Base-by-base conservation (phyloP, 225 moss, liverwort and hornwort species). In the Pleurozium schreberi region DNA sequence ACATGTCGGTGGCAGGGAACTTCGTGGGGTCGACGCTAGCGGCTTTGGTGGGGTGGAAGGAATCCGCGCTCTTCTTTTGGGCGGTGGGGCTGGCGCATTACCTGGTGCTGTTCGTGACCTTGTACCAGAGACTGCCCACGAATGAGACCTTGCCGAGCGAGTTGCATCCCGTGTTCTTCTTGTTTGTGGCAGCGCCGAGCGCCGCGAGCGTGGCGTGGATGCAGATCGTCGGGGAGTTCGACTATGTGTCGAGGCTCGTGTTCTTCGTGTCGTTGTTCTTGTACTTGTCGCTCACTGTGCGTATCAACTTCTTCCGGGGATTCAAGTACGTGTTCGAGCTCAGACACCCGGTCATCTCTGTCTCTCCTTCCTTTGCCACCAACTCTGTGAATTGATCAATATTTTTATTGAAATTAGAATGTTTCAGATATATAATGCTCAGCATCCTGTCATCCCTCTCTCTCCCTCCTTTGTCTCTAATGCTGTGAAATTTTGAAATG, bases 101-200 rank as follows among this genome's bases (percentile, higher is more conserved):
- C 81, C 75, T 94, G 19, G 94, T 95, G 69, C 85, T 95, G 68
- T 93, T 95, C 68, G 94, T 95, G 16, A 95, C 94, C 20, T 70
- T 95, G 31, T 95, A 95, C 50, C 95, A 95, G 80, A 87, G 93
- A 21, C n/a, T 95, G 70, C 95, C 94, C 40, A 95, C 94, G 4
- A 94, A 94, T 28, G 92, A 93, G 49, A 90, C 89, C 14, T 65
- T 95, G 65, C 94, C 94, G 30, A 88, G 87, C 42, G 92, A 95
- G 21, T 86, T 95, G 38, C 94, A 95, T 45, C 94, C 94, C 12
- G 91, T 95, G 4, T 95, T 92, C 89, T 95, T 95, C 84, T 87
- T 95, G 69, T 95, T 95, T 22, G 93, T 95, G 47, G 95, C 95
- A 12, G 94, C 93, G 42, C 95, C 95, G 18, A 93, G 94, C 78